Percentiles rank a stretch among this genome's conserved stretches.
Conservation (phyloP, 129 eudicot genomes). For the Dittrichia graveolens region DNA sequence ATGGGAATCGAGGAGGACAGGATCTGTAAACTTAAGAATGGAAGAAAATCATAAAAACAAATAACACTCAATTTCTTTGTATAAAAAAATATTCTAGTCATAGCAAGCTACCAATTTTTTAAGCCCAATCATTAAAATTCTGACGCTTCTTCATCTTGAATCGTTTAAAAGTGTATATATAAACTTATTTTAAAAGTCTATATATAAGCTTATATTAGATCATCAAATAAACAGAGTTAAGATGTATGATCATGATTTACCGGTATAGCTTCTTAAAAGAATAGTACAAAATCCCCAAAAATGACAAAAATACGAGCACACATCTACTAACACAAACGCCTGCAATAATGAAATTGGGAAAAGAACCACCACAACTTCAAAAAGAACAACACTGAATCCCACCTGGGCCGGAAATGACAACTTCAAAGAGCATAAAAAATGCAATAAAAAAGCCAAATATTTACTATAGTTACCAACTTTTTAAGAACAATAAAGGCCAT, state of each 20-base stretch:
- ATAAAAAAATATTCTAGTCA: not conserved
- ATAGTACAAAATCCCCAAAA: too few species aligned
- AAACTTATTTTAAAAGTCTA: not conserved
- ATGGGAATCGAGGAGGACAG: not conserved
- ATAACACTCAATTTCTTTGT: not conserved
- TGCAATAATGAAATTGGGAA: too few species aligned
- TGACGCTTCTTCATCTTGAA: not conserved
- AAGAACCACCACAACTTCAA: not conserved
- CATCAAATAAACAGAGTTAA: not conserved
- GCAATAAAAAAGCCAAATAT: not conserved
- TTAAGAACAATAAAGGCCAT: not conserved
- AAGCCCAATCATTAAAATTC: not conserved
- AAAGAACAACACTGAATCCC: not conserved
- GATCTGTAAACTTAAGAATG: not conserved
- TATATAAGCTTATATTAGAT: not conserved
- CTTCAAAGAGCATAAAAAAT: not conserved
- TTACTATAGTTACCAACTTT: not conserved
- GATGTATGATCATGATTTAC: not conserved
- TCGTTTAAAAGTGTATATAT: not conserved
- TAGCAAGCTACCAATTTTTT: not conserved
- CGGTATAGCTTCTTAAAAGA: not conserved
- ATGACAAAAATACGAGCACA: too few species aligned
- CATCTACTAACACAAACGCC: too few species aligned
- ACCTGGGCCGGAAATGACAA: not conserved
- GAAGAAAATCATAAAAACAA: slow-evolving; percentile 1